Evolutionary conservation across 306 rosid species (phyloP).

Genomic region (Trichosanthes cucumerina): DNA sequence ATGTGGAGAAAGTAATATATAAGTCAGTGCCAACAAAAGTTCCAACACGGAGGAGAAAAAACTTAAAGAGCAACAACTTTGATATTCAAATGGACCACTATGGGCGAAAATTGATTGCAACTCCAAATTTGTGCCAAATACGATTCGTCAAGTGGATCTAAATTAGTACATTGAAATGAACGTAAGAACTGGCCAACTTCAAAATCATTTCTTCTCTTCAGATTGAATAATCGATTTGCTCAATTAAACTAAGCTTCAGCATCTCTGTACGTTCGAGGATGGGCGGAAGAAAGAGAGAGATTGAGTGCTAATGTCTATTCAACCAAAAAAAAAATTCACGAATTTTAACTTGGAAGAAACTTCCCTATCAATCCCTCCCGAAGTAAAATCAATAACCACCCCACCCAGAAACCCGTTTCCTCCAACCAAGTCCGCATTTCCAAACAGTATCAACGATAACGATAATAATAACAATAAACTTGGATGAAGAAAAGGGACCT

Average conservation of each 20-base stretch:
- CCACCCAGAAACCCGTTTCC: background rate
- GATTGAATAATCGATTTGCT: background rate
- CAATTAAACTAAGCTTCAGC: background rate
- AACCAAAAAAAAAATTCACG: background rate
- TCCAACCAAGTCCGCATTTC: background rate
- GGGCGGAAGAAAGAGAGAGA: background rate
- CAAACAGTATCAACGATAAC: background rate
- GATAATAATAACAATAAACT: background rate
- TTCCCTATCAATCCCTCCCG: background rate
- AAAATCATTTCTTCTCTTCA: background rate
- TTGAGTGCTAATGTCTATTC: background rate
- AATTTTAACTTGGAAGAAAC: background rate
- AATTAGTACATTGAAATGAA: background rate
- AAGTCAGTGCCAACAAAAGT: background rate
- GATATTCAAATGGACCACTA: background rate
- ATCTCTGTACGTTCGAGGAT: background rate
- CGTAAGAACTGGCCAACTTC: background rate
- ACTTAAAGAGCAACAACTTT: background rate
- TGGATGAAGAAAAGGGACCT: constrained; percentile 26
- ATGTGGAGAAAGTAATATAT: background rate
- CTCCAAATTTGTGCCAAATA: background rate
- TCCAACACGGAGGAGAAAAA: background rate
- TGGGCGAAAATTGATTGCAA: background rate
- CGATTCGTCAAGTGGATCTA: background rate
- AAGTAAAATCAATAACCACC: background rate